A percentile compares a stretch with the other conserved stretches of the same genome.
phyloP scores from a whole-genome alignment of 352 stramenopile species.

The Phytophthora fragariae region DNA sequence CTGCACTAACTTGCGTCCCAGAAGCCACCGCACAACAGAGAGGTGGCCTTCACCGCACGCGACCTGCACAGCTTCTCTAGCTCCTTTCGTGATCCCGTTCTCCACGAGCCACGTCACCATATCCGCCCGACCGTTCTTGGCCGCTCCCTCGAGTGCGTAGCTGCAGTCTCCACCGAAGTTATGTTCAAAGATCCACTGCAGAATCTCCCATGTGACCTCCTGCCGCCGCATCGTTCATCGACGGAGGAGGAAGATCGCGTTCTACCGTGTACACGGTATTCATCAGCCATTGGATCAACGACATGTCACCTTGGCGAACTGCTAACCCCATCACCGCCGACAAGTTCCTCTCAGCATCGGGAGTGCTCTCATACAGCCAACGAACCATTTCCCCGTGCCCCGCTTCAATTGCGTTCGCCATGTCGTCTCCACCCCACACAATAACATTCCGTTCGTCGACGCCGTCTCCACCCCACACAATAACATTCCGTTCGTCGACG shows the following conservation, averaged over 20 bases:
- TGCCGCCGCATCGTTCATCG: constrained; percentile 18
- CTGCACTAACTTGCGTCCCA: constrained; percentile 3
- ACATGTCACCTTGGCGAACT: constrained; percentile 6
- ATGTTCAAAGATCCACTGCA: constrained; percentile 22
- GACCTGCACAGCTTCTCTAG: constrained; percentile 8
- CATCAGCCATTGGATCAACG: constrained; percentile 17
- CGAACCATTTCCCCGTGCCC: constrained; percentile 4
- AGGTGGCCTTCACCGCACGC: constrained; percentile 15
- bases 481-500: constrained; percentile 1
- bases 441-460: too few species aligned
- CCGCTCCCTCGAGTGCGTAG: constrained; percentile 9
- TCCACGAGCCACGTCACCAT: constrained; percentile 20
- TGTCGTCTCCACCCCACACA: too few species aligned
- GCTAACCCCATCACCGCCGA: constrained; percentile 4
- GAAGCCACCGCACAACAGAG: constrained; percentile 11
- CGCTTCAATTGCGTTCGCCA: constrained; percentile 16
- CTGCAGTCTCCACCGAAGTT: not conserved
- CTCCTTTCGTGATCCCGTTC: constrained; percentile 6
- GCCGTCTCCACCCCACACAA: constrained; percentile 25
- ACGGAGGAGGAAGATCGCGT: not conserved
- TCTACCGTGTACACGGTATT: constrained; percentile 13
- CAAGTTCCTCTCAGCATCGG: constrained; percentile 1
- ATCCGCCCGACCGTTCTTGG: constrained; percentile 18
- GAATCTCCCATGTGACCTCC: constrained; percentile 18
- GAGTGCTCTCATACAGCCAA: constrained; percentile 22